Evolutionary conservation across 1,284 basidiomycete genomes (phyloP).

Genomic region (Pterula multifida): DNA sequence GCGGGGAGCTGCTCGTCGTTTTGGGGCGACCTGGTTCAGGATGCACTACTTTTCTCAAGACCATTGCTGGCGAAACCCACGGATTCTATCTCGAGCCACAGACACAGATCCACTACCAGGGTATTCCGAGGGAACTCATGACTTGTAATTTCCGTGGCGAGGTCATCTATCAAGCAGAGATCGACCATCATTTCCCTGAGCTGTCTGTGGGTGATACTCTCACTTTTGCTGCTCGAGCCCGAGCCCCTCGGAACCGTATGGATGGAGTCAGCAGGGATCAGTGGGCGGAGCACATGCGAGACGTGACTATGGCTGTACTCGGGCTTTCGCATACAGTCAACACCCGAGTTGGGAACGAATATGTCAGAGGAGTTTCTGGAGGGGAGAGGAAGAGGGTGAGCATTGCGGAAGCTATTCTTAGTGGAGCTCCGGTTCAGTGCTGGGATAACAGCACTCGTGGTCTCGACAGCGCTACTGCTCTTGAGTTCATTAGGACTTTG

Average conservation of each 20-base stretch:
- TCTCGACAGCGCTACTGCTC: constrained; percentile 43
- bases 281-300: constrained; percentile 35
- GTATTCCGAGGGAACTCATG: constrained; percentile 34
- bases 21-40: constrained; percentile 17
- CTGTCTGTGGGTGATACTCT: constrained; percentile 47
- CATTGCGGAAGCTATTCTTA: constrained; percentile 30
- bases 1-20: constrained; percentile 6
- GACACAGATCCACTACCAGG: constrained; percentile 42
- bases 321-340: constrained; percentile 47
- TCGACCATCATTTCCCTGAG: constrained; percentile 49
- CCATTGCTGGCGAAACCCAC: constrained; percentile 39
- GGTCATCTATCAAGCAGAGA: constrained; percentile 16
- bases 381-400: constrained; percentile 51
- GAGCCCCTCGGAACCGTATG: constrained; percentile 36
- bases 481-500: constrained; percentile 18
- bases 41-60: constrained; percentile 43
- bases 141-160: constrained; percentile 21
- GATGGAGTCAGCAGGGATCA: constrained; percentile 29
- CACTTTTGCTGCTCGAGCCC: constrained; percentile 34
- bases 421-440: constrained; percentile 11
- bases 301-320: constrained; percentile 42
- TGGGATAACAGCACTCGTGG: constrained; percentile 47
- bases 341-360: constrained; percentile 40
- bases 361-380: constrained; percentile 45
- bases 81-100: constrained; percentile 28